Evolutionary conservation across 2,329 filamentous ascomycete genomes (phyloP).

Genomic region (Colletotrichum sp.): DNA sequence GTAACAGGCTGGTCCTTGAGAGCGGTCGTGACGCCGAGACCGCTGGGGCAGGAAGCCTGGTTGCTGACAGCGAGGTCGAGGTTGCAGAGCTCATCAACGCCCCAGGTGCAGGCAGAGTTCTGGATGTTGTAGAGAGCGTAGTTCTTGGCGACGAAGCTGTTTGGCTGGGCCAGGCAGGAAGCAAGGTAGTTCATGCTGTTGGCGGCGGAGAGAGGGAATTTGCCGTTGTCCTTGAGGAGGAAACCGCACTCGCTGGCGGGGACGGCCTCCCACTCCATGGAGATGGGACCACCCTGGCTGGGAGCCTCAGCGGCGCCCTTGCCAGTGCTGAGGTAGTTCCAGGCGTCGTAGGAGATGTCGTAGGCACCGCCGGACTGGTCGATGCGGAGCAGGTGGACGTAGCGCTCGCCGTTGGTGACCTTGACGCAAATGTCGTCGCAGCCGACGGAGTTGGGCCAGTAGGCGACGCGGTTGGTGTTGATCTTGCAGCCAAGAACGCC

Average conservation of each 20-base stretch:
- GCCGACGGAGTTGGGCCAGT: conserved; percentile 59
- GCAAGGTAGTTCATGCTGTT: conserved; percentile 63
- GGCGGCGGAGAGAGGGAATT: conserved; percentile 58
- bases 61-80: conserved; percentile 53
- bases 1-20: conserved; percentile 47
- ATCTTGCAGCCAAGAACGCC: conserved; percentile 67
- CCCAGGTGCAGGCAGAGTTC: conserved; percentile 54
- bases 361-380: conserved; percentile 61
- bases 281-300: conserved; percentile 52
- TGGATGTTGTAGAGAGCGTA: conserved; percentile 58
- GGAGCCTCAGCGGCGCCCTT: conserved; percentile 51
- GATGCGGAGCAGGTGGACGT: conserved; percentile 62
- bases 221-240: conserved; percentile 51
- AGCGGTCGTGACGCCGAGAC: conserved; percentile 38
- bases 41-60: conserved; percentile 55
- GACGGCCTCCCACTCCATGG: conserved; percentile 56
- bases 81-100: conserved; percentile 56
- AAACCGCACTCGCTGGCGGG: conserved; percentile 52
- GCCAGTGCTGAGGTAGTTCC: conserved; percentile 62
- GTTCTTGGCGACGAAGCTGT: conserved; percentile 59
- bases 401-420: conserved; percentile 52
- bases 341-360: conserved; percentile 67
- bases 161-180: conserved; percentile 47
- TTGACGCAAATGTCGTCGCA: conserved; percentile 64
- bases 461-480: conserved; percentile 65